Conservation (phyloP, 73 alveolate species). For the Tetrahymena elliotti region DNA sequence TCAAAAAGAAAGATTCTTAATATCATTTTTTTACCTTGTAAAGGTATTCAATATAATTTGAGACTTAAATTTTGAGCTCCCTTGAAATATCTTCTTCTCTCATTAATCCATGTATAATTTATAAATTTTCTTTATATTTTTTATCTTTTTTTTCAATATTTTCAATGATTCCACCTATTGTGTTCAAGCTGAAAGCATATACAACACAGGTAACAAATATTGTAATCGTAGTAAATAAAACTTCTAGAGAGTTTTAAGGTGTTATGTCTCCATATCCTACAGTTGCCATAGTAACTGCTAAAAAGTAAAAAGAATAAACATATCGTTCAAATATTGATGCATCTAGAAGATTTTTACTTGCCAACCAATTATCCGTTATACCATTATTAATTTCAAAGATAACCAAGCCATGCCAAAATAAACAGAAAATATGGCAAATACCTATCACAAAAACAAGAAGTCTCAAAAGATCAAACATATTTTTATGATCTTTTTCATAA, state of each 20-base stretch:
- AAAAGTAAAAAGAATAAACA: slow-evolving; percentile 54
- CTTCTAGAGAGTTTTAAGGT: slow-evolving; percentile 53
- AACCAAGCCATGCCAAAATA: neutral
- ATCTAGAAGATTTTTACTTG: neutral
- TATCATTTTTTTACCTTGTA: neutral
- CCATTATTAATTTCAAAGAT: neutral
- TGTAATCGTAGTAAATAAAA: slow-evolving; percentile 54
- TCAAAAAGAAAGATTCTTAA: no score
- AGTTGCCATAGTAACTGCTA: slow-evolving; percentile 68
- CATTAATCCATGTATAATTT: neutral
- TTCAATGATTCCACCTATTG: slow-evolving; percentile 11
- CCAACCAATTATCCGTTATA: neutral
- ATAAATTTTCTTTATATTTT: neutral
- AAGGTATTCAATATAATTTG: neutral
- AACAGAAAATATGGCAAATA: neutral
- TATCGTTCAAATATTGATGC: neutral
- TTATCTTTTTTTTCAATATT: neutral
- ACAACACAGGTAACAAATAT: slow-evolving; percentile 47
- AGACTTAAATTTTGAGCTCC: neutral
- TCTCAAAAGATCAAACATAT: neutral
- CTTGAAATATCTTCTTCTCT: neutral
- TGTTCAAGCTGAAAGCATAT: slow-evolving; percentile 22
- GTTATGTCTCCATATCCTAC: slow-evolving; percentile 89
- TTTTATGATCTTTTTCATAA: neutral
- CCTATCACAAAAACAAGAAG: neutral